These are phyloP conservation scores for Mycena capillaripes DNA, from an alignment of 768 basidiomycete species.

Conservation along the genomic window DNA sequence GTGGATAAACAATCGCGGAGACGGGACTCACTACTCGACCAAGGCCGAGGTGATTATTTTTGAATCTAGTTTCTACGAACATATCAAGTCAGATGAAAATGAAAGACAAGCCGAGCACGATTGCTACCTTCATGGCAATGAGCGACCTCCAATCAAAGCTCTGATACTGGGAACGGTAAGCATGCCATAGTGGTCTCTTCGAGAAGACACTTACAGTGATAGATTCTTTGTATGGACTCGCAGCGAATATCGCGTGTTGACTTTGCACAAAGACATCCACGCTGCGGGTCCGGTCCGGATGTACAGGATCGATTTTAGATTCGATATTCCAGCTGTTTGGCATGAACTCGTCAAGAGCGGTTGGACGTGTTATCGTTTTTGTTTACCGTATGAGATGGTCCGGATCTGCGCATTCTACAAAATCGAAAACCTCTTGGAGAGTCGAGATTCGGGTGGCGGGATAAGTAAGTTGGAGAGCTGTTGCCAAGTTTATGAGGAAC, in stretches of 20 bases:
- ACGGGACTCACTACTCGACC: constrained; percentile 67
- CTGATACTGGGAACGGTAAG: constrained; percentile 66
- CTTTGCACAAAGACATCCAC: constrained; percentile 73
- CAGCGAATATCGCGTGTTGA: constrained; percentile 70
- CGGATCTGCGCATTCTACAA: constrained; percentile 81
- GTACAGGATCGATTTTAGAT: constrained; percentile 76
- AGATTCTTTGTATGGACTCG: constrained; percentile 70
- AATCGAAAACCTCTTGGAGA: constrained; percentile 79
- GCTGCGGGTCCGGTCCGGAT: constrained; percentile 63
- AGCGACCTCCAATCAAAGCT: constrained; percentile 89
- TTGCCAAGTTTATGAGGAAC: neutral
- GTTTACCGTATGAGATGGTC: constrained; percentile 64
- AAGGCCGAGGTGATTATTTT: constrained; percentile 73
- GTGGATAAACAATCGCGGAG: neutral
- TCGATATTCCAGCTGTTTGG: constrained; percentile 81
- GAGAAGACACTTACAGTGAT: constrained; percentile 67
- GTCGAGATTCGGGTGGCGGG: constrained; percentile 82
- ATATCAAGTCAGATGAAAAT: constrained; percentile 7
- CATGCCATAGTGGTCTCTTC: neutral
- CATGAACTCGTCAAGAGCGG: too few species aligned
- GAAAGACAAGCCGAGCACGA: neutral
- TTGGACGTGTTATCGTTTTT: neutral
- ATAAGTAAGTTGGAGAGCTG: constrained; percentile 76
- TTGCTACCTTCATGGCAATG: constrained; percentile 75
- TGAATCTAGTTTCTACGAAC: constrained; percentile 65